Evolutionary conservation across 257 asterid genomes (phyloP).

Genomic region (Sherardia arvensis): DNA sequence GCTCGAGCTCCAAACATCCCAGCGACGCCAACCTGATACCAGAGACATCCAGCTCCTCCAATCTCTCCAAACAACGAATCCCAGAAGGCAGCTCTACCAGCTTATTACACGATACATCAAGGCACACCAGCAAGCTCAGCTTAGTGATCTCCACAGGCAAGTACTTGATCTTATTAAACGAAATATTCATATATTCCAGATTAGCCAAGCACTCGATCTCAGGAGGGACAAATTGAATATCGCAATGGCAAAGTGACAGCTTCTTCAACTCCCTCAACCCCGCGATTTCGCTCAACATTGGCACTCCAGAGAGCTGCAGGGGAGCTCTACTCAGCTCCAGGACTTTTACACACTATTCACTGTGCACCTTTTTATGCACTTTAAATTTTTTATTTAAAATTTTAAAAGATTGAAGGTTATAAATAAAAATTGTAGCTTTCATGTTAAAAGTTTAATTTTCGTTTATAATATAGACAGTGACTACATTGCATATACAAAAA

Average conservation of each 20-base stretch:
- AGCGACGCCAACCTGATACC: conserved; percentile 68
- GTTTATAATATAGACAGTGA: too few species aligned
- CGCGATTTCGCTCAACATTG: conserved; percentile 58
- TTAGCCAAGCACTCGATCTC: conserved; percentile 59
- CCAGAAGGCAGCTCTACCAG: conserved; percentile 60
- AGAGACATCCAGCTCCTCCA: conserved; percentile 83
- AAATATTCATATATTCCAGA: conserved; percentile 76
- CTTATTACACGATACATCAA: conserved; percentile 73
- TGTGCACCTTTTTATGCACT: too few species aligned
- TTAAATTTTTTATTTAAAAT: too few species aligned
- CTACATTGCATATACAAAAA: too few species aligned
- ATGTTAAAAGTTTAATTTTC: too few species aligned
- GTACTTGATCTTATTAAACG: conserved; percentile 85
- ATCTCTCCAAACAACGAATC: conserved; percentile 49
- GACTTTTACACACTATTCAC: too few species aligned
- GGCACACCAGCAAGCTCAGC: conserved; percentile 45
- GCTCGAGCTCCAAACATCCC: conserved; percentile 41
- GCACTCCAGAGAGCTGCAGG: conserved; percentile 58
- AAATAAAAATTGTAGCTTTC: too few species aligned
- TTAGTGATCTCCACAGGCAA: conserved; percentile 63
- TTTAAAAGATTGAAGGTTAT: too few species aligned
- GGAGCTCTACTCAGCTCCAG: conserved; percentile 79
- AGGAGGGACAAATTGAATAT: conserved; percentile 87
- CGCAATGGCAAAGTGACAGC: conserved; percentile 83
- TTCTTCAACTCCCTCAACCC: conserved; percentile 66